phyloP scores from a whole-genome alignment of 768 basidiomycete species.

The Fomitopsis serialis region DNA sequence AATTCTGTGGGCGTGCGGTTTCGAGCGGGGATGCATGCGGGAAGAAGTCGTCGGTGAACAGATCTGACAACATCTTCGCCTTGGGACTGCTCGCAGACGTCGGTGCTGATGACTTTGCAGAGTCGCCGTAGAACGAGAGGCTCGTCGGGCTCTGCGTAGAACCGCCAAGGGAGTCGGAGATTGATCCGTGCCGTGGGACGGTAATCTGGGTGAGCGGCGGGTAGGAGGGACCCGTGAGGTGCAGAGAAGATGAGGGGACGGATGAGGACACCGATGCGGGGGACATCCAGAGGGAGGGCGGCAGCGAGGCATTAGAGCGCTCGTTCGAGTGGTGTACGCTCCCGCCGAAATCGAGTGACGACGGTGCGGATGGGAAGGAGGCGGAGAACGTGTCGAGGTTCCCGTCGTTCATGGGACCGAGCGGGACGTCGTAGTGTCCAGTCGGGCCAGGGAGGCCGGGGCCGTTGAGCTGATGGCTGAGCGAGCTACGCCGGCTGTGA shows the following conservation, averaged over 20 bases:
- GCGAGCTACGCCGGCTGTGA: conserved; percentile 17
- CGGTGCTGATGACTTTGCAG: conserved; percentile 21
- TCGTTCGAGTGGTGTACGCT: conserved; percentile 32
- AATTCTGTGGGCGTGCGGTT: conserved; percentile 36
- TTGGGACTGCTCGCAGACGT: conserved; percentile 22
- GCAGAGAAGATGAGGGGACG: conserved; percentile 30
- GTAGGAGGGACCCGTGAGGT: conserved; percentile 19
- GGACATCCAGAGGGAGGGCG: conserved; percentile 85
- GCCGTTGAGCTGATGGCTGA: conserved; percentile 11
- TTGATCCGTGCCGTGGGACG: conserved; percentile 16
- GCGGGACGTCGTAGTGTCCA: conserved; percentile 1
- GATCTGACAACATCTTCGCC: conserved; percentile 28
- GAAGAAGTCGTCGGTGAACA: conserved; percentile 71
- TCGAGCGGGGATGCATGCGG: conserved; percentile 35
- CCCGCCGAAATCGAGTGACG: conserved; percentile 21
- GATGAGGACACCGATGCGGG: conserved; percentile 47
- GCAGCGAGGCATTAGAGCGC: conserved; percentile 49
- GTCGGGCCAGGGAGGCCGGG: conserved; percentile 8
- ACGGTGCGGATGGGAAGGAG: conserved; percentile 14
- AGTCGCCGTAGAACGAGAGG: conserved; percentile 20
- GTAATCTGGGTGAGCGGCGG: conserved; percentile 14
- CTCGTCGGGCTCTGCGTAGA: conserved; percentile 24
- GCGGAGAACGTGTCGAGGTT: conserved; percentile 12
- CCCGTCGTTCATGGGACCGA: conserved; percentile 3
- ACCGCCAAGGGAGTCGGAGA: conserved; percentile 15